Percentiles rank a stretch among this genome's conserved stretches.
Evolutionary conservation across 768 basidiomycete species (phyloP).

Genomic region (Hericium rajendrae): DNA sequence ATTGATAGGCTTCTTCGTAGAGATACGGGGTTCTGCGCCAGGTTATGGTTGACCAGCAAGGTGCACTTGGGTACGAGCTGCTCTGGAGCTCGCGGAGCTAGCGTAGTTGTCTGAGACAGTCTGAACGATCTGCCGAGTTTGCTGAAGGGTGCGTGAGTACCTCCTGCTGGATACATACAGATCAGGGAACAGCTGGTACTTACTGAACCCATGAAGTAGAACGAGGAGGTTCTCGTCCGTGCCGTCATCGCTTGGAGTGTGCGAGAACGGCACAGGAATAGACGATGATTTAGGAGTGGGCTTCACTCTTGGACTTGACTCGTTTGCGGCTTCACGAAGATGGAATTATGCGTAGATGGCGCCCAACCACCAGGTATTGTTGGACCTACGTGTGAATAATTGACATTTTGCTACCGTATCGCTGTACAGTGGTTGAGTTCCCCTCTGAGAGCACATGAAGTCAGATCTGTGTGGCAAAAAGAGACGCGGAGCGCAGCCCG

Average conservation of each 20-base stretch:
- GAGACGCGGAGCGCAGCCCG: too few relatives aligned
- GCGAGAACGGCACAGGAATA: slow-evolving; percentile 52
- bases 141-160: slow-evolving; percentile 69
- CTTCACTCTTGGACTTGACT: slow-evolving; percentile 27
- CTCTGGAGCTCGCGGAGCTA: slow-evolving; percentile 74
- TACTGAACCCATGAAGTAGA: slow-evolving; percentile 81
- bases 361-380: too few relatives aligned
- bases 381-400: too few relatives aligned
- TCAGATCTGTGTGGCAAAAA: too few relatives aligned
- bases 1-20: slow-evolving; percentile 76
- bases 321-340: not conserved
- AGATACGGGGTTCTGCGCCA: slow-evolving; percentile 65
- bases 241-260: slow-evolving; percentile 69
- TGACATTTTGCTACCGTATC: too few relatives aligned
- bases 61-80: slow-evolving; percentile 24
- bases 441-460: too few relatives aligned
- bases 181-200: slow-evolving; percentile 36
- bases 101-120: slow-evolving; percentile 82
- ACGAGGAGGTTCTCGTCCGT: slow-evolving; percentile 80
- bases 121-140: slow-evolving; percentile 64
- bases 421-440: too few relatives aligned
- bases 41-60: not conserved
- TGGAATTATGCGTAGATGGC: too few relatives aligned
- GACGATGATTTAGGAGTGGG: slow-evolving; percentile 33
- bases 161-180: slow-evolving; percentile 39